Conservation (phyloP, 371 early-diverging fungal species). For the Apophysomyces trapeziformis region DNA sequence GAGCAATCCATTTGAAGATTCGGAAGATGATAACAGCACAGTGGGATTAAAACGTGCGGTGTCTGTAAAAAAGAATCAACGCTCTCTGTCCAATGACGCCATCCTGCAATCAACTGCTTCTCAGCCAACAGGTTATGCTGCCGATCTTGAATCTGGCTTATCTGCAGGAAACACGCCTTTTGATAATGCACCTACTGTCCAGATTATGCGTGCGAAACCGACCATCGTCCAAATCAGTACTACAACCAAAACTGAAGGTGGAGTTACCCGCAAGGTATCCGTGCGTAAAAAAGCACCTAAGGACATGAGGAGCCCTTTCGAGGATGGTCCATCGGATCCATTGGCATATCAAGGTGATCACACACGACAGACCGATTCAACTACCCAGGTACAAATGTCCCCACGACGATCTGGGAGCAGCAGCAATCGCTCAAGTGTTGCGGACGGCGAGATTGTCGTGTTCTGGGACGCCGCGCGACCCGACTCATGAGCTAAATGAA, state of each 20-base stretch:
- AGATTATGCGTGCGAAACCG: constrained; percentile 29
- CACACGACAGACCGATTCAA: too few species aligned
- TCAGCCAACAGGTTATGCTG: constrained; percentile 13
- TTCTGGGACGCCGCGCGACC: not conserved
- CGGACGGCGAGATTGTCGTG: not conserved
- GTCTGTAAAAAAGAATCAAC: constrained; percentile 30
- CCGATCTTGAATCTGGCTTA: constrained; percentile 7
- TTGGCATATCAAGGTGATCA: too few species aligned
- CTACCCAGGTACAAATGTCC: too few species aligned
- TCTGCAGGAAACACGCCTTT: constrained; percentile 1
- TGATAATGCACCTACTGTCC: constrained; percentile 1
- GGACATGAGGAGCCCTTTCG: not conserved
- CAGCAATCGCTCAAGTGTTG: not conserved
- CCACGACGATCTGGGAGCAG: too few species aligned
- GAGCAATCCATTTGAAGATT: constrained; percentile 12
- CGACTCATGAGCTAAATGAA: not conserved
- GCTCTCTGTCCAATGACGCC: not conserved
- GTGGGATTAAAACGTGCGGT: constrained; percentile 29
- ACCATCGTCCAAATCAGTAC: constrained; percentile 35
- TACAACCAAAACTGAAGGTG: constrained; percentile 19
- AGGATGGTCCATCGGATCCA: not conserved
- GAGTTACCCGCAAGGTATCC: constrained; percentile 29
- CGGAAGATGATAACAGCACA: constrained; percentile 1
- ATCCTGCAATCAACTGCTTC: constrained; percentile 19
- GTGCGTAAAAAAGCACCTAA: constrained; percentile 16